These are phyloP conservation scores for Fusarium sp. DNA, from an alignment of 2,329 filamentous ascomycete genomes.

Conservation along the genomic window DNA sequence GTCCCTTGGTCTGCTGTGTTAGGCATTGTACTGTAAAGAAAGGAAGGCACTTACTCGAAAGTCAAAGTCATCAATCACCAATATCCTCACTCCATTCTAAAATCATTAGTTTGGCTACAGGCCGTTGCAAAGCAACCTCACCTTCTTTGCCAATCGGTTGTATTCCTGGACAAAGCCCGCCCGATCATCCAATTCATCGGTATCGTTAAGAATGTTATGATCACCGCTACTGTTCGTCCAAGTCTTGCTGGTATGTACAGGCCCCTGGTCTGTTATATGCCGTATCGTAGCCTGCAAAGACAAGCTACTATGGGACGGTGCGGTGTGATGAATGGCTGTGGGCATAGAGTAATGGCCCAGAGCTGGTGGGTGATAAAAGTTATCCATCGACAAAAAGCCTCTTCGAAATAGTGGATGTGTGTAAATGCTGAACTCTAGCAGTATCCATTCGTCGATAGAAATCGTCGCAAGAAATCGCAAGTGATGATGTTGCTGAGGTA, in stretches of 20 bases:
- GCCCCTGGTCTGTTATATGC: slow-evolving; percentile 38
- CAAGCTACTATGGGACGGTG: slow-evolving; percentile 43
- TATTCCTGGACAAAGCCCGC: slow-evolving; percentile 65
- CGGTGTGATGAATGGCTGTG: slow-evolving; percentile 24
- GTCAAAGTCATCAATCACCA: slow-evolving; percentile 53
- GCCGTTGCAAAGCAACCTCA: slow-evolving; percentile 41
- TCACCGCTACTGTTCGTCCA: slow-evolving; percentile 69
- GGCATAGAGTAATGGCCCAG: slow-evolving; percentile 31
- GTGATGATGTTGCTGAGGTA: slow-evolving; percentile 12
- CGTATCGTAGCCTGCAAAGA: slow-evolving; percentile 45
- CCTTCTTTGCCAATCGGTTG: slow-evolving; percentile 69
- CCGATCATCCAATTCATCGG: slow-evolving; percentile 62
- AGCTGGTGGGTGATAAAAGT: slow-evolving; percentile 12
- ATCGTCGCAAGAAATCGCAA: slow-evolving; percentile 18
- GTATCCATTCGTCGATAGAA: slow-evolving; percentile 15
- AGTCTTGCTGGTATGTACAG: slow-evolving; percentile 60
- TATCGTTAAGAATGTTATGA: slow-evolving; percentile 58
- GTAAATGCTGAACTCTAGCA: slow-evolving; percentile 21
- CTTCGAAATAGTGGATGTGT: slow-evolving; percentile 5
- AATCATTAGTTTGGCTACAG: neutral
- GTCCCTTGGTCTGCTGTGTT: slow-evolving; percentile 35
- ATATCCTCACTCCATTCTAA: slow-evolving; percentile 64
- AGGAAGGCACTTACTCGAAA: slow-evolving; percentile 47
- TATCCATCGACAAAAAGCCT: slow-evolving; percentile 34
- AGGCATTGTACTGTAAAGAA: neutral